phyloP scores from a whole-genome alignment of 78 protist genomes.

The Dictyostelium discoideum region DNA sequence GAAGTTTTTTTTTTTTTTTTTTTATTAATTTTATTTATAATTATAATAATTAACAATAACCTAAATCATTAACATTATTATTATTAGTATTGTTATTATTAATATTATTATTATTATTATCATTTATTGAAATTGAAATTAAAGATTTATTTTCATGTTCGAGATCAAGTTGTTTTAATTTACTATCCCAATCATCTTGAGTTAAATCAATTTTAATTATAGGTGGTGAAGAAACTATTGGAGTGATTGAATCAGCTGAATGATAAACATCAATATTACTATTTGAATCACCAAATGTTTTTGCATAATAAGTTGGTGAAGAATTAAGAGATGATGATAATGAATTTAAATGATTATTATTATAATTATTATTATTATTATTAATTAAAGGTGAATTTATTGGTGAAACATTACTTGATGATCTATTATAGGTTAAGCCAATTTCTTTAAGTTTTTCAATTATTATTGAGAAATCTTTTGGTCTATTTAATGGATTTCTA shows the following conservation, averaged over 20 bases:
- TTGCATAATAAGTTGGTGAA: not conserved
- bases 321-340: not conserved
- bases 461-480: not conserved
- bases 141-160: not conserved
- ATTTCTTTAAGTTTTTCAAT: conserved; percentile 2
- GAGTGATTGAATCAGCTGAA: not conserved
- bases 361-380: not conserved
- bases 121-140: not conserved
- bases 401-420: not conserved
- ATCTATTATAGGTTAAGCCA: not conserved
- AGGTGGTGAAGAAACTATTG: not conserved
- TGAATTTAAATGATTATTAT: not conserved
- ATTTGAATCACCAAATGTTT: not conserved
- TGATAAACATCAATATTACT: not conserved
- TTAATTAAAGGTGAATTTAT: not conserved
- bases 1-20: not conserved
- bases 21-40: too few relatives aligned
- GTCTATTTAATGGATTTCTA: conserved; percentile 17
- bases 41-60: not conserved
- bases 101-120: not conserved
- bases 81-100: not conserved
- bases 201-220: not conserved
- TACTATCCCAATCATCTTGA: conserved; percentile 1
- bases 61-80: not conserved
- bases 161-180: not conserved